Percentiles rank a stretch among this genome's conserved stretches.
These are phyloP conservation scores for Capsicum baccatum DNA, from an alignment of 257 asterid species.

Conservation along the genomic window DNA sequence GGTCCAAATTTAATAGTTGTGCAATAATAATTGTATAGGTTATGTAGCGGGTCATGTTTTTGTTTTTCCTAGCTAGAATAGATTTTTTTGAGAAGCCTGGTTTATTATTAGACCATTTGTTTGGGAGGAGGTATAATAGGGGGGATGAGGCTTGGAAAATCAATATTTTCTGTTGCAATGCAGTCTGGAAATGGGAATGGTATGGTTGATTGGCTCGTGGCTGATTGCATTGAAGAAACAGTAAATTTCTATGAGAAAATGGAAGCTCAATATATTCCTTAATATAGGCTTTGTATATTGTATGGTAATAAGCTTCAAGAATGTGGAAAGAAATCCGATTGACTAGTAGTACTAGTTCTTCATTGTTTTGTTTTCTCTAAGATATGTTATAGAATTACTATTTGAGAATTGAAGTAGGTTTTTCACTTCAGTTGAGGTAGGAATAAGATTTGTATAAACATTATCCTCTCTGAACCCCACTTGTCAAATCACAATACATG, in stretches of 20 bases:
- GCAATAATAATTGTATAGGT: no score
- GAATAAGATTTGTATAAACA: background rate
- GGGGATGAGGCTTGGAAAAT: no score
- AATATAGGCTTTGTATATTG: constrained; percentile 19
- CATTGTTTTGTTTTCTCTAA: background rate
- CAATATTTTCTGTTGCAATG: no score
- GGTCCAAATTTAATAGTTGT: no score
- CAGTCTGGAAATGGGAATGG: background rate
- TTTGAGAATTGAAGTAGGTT: background rate
- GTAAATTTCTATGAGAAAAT: constrained; percentile 22
- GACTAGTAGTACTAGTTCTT: background rate
- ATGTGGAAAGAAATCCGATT: background rate
- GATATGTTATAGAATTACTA: background rate
- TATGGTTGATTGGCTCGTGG: constrained; percentile 26
- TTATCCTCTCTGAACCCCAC: background rate
- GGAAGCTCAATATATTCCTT: constrained; percentile 23
- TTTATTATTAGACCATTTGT: no score
- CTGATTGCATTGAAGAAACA: constrained; percentile 16
- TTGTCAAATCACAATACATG: no score
- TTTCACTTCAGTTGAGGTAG: background rate
- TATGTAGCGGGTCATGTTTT: no score
- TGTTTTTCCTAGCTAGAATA: no score
- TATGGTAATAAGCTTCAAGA: constrained; percentile 13
- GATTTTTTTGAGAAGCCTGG: no score
- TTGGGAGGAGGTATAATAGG: no score